Evolutionary conservation across 2,329 filamentous ascomycete species (phyloP).

Genomic region (Pseudogymnoascus sp.): DNA sequence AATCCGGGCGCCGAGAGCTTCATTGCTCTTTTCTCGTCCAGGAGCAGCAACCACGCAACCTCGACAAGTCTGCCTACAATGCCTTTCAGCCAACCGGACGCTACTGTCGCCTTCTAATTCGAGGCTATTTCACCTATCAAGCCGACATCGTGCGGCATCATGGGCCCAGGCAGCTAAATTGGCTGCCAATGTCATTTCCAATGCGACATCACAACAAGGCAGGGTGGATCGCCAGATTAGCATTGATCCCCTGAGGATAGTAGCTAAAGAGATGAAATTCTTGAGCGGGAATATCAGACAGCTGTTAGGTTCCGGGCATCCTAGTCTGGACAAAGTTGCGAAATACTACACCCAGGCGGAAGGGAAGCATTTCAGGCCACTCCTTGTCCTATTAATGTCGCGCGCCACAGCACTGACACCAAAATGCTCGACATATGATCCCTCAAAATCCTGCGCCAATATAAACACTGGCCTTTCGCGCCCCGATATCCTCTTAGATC

Average conservation of each 20-base stretch:
- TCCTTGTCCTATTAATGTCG: constrained; percentile 94
- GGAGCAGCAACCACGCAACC: constrained; percentile 29
- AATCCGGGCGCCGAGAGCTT: constrained; percentile 44
- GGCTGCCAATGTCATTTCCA: constrained; percentile 62
- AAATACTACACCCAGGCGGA: constrained; percentile 98
- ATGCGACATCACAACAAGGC: constrained; percentile 55
- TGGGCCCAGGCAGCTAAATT: constrained; percentile 69
- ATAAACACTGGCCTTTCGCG: constrained; percentile 56
- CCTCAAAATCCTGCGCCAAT: constrained; percentile 26
- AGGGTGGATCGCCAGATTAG: constrained; percentile 69
- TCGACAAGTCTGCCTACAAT: constrained; percentile 34
- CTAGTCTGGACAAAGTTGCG: constrained; percentile 84
- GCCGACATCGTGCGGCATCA: constrained; percentile 50
- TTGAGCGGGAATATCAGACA: constrained; percentile 89
- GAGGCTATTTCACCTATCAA: constrained; percentile 29
- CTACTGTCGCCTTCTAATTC: constrained; percentile 13
- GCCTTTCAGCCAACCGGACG: constrained; percentile 22
- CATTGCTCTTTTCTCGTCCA: constrained; percentile 36
- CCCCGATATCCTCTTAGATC: constrained; percentile 61
- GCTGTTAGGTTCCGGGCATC: constrained; percentile 88
- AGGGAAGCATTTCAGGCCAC: constrained; percentile 91
- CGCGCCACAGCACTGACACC: constrained; percentile 77
- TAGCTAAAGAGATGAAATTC: constrained; percentile 95
- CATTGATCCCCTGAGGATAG: constrained; percentile 79
- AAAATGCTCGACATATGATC: constrained; percentile 43